A percentile compares a stretch with the other conserved stretches of the same genome.
These are phyloP conservation scores for Rosa hybrid DNA, from an alignment of 331 rosid genomes.

Conservation along the genomic window DNA sequence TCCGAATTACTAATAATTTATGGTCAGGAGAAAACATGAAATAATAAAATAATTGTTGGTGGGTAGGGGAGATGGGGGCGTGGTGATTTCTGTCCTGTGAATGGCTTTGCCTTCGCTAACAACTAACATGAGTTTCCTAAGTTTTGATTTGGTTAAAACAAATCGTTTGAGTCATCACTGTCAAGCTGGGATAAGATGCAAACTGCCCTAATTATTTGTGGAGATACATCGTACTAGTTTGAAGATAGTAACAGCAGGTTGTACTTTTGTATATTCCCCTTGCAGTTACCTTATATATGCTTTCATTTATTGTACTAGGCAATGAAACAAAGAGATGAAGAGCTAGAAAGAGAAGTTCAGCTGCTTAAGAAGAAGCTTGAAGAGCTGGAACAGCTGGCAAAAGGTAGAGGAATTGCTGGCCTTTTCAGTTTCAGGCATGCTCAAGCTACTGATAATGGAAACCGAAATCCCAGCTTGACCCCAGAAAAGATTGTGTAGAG, in stretches of 20 bases:
- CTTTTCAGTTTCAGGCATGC: slow-evolving; percentile 33
- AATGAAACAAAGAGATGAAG: slow-evolving; percentile 50
- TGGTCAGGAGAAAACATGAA: too few relatives aligned
- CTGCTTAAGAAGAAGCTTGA: slow-evolving; percentile 42
- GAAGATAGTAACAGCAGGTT: not conserved
- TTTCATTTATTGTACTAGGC: slow-evolving; percentile 28
- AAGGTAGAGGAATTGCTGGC: slow-evolving; percentile 38
- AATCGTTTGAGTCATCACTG: not conserved
- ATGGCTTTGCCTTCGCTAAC: not conserved
- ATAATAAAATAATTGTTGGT: too few relatives aligned
- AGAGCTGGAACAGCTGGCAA: slow-evolving; percentile 42
- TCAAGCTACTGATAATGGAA: slow-evolving; percentile 25
- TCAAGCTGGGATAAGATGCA: not conserved
- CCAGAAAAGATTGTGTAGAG: slow-evolving; percentile 9
- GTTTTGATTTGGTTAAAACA: not conserved
- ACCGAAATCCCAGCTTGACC: slow-evolving; percentile 27
- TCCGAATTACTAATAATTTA: too few relatives aligned
- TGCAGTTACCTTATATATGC: not conserved
- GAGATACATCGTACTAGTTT: not conserved
- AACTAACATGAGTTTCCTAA: not conserved
- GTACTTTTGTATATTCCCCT: not conserved
- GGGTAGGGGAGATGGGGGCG: too few relatives aligned
- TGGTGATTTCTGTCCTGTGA: not conserved
- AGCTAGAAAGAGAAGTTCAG: slow-evolving; percentile 45
- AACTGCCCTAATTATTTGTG: not conserved